Percentiles rank a stretch among this genome's conserved stretches.
phyloP scores from a whole-genome alignment of 2,329 filamentous ascomycete genomes.

The Cytospora mali region DNA sequence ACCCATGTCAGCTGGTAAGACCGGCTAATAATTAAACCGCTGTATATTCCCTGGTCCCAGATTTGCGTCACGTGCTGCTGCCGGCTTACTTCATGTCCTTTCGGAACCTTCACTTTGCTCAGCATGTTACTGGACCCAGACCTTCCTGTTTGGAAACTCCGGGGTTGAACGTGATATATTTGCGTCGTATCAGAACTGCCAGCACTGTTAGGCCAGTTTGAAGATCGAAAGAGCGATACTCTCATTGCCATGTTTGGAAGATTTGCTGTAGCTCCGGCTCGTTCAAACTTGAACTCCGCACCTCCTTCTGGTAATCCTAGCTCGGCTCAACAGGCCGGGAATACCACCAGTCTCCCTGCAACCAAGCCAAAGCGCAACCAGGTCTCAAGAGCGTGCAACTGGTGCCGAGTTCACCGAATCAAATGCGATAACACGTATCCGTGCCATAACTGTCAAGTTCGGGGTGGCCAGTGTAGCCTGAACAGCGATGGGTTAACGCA shows the following conservation, averaged over 20 bases:
- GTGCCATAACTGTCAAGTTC: conserved; percentile 29
- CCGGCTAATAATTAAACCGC: too few relatives aligned
- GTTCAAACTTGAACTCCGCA: not conserved
- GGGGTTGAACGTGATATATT: not conserved
- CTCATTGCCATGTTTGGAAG: not conserved
- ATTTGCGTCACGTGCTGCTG: too few relatives aligned
- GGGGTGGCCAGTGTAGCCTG: conserved; percentile 28
- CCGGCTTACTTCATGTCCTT: not conserved
- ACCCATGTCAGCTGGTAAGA: too few relatives aligned
- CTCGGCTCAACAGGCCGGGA: not conserved
- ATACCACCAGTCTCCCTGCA: not conserved
- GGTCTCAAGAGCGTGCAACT: conserved; percentile 31
- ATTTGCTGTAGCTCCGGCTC: conserved; percentile 2
- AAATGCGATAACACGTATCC: conserved; percentile 30
- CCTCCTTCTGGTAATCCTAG: not conserved
- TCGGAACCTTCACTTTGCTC: too few relatives aligned
- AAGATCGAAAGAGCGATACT: not conserved
- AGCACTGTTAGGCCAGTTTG: not conserved
- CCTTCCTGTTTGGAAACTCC: not conserved
- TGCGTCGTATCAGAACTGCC: not conserved
- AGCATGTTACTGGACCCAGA: too few relatives aligned
- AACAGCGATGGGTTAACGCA: conserved; percentile 8
- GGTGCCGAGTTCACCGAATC: conserved; percentile 30
- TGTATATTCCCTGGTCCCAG: too few relatives aligned
- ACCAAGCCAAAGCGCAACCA: conserved; percentile 29